Percentiles rank a stretch among this genome's conserved stretches.
These are phyloP conservation scores for Citrus sp. DNA, from an alignment of 345 rosid species.

Conservation along the genomic window DNA sequence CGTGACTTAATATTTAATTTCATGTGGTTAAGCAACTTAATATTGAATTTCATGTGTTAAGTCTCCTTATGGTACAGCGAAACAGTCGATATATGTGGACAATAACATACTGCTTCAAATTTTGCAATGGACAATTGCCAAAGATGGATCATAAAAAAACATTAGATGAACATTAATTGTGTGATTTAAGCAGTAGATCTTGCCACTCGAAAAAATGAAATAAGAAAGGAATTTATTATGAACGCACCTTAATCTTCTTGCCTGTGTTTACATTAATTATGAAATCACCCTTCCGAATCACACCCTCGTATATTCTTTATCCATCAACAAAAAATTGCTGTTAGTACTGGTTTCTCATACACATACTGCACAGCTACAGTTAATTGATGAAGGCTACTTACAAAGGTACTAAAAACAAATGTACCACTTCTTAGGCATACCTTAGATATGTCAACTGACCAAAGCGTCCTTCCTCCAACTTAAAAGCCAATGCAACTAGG, in stretches of 20 bases:
- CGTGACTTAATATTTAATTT: neutral
- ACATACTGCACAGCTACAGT: neutral
- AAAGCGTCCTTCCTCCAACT: conserved; percentile 96
- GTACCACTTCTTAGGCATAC: conserved; percentile 26
- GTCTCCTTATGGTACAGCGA: neutral
- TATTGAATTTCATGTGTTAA: no score
- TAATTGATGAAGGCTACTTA: neutral
- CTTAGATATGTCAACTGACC: conserved; percentile 93
- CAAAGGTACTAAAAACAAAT: neutral
- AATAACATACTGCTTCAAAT: neutral
- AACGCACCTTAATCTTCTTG: conserved; percentile 85
- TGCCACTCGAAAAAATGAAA: neutral
- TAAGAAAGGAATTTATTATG: neutral
- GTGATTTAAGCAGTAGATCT: neutral
- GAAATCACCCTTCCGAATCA: conserved; percentile 90
- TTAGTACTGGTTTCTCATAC: conserved; percentile 19
- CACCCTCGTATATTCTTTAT: conserved; percentile 89
- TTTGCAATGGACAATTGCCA: neutral
- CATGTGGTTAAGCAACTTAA: neutral
- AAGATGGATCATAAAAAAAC: conserved; percentile 2
- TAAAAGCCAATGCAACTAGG: conserved; percentile 95
- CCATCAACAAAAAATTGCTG: conserved; percentile 12
- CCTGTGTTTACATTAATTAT: conserved; percentile 87
- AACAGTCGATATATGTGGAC: neutral
- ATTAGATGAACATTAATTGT: neutral